Conservation (phyloP, 345 rosid species). For the Microcos paniculata region DNA sequence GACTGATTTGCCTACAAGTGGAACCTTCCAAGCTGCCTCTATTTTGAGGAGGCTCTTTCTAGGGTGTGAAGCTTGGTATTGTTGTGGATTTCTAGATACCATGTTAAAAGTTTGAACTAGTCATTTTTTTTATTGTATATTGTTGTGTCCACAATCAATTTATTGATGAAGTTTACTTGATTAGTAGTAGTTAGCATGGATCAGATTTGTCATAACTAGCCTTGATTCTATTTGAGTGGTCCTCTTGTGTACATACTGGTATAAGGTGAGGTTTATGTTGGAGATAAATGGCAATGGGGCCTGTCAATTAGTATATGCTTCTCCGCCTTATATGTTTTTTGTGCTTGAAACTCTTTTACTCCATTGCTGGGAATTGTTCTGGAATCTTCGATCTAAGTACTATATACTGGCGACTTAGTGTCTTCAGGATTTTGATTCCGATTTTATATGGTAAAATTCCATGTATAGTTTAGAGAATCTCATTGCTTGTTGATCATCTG, state of each 20-base stretch:
- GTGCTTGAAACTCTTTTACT: not conserved
- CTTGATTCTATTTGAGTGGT: not conserved
- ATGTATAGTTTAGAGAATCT: not conserved
- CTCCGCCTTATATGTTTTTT: not conserved
- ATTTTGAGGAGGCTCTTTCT: not conserved
- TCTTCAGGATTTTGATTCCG: not conserved
- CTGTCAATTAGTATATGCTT: not conserved
- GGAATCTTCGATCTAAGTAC: not conserved
- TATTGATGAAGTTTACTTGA: not conserved
- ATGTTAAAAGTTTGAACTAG: not conserved
- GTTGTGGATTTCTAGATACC: not conserved
- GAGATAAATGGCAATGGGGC: slow-evolving; percentile 7
- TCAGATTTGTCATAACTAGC: not conserved
- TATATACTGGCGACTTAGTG: not conserved
- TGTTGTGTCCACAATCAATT: not conserved
- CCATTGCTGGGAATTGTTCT: not conserved
- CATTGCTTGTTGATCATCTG: not conserved
- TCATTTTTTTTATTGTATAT: not conserved
- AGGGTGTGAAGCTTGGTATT: not conserved
- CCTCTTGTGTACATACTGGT: not conserved
- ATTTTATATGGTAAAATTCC: not conserved
- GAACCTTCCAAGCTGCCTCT: not conserved
- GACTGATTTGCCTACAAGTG: not conserved
- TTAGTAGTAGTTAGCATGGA: not conserved
- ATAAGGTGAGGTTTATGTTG: not conserved